Conservation (phyloP, 176 grass and related monocot genomes). For the Aegilops bicornis region DNA sequence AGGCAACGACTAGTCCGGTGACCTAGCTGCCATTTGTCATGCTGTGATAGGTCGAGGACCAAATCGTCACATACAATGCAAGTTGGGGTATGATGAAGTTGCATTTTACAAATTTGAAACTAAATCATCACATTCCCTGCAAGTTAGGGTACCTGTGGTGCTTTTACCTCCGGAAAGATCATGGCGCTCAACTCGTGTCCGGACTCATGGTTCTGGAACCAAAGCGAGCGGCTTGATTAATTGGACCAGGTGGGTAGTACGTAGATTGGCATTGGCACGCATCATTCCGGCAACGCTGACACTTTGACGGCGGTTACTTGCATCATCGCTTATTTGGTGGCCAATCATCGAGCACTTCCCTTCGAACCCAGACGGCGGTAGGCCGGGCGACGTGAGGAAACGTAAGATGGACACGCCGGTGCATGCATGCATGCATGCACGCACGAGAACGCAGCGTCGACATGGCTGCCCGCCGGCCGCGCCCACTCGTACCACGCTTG, state of each 20-base stretch:
- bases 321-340: neutral
- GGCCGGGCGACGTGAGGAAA: neutral
- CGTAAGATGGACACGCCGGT: neutral
- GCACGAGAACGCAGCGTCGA: neutral
- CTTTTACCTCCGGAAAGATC: neutral
- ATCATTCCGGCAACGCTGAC: conserved; percentile 23
- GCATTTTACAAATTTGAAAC: too few species aligned
- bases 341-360: neutral
- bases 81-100: too few species aligned
- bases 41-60: too few species aligned
- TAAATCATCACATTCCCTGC: too few species aligned
- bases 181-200: neutral
- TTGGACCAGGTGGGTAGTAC: neutral
- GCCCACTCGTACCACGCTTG: neutral
- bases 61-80: too few species aligned
- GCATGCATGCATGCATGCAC: neutral
- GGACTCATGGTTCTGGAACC: neutral
- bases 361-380: neutral
- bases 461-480: too few species aligned
- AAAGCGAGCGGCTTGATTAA: neutral
- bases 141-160: too few species aligned
- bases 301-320: conserved; percentile 15
- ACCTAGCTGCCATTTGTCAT: too few species aligned
- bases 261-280: neutral
- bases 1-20: too few species aligned